Conservation (phyloP, 176 grass and related monocot species). For the Eragrostis nindensis region DNA sequence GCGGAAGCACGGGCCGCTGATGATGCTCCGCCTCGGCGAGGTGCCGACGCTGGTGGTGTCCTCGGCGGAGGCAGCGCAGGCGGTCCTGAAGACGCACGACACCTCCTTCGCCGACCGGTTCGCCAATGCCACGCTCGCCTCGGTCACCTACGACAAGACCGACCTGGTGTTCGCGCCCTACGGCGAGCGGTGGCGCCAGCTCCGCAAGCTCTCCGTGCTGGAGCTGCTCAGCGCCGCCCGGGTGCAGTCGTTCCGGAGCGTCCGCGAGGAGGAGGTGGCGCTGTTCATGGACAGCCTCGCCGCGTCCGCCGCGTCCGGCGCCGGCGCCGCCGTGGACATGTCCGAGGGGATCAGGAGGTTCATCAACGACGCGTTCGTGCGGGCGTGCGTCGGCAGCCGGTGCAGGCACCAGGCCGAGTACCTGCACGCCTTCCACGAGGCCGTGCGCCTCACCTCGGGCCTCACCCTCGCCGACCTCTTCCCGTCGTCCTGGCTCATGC, state of each 20-base stretch:
- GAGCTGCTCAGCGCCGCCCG: slow-evolving; percentile 25
- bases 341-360: background rate
- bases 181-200: slow-evolving; percentile 34
- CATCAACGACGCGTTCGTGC: slow-evolving; percentile 32
- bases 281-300: background rate
- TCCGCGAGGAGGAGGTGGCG: slow-evolving; percentile 34
- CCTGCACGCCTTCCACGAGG: background rate
- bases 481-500: slow-evolving; percentile 34
- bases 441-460: background rate
- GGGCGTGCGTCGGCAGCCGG: slow-evolving; percentile 25
- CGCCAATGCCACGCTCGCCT: background rate
- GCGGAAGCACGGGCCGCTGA: slow-evolving; percentile 20
- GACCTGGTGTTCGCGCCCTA: slow-evolving; percentile 14
- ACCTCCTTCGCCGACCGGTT: background rate
- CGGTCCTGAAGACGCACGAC: slow-evolving; percentile 11
- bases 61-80: slow-evolving; percentile 1
- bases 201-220: slow-evolving; percentile 21
- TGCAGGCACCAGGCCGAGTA: slow-evolving; percentile 34
- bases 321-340: background rate
- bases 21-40: slow-evolving; percentile 30
- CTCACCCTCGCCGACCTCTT: slow-evolving; percentile 15
- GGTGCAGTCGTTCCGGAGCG: slow-evolving; percentile 3
- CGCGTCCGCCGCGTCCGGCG: background rate
- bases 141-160: background rate
- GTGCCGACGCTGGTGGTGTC: slow-evolving; percentile 5